These are phyloP conservation scores for Aspergillus affinis DNA, from an alignment of 495 filamentous ascomycete species.

Conservation along the genomic window DNA sequence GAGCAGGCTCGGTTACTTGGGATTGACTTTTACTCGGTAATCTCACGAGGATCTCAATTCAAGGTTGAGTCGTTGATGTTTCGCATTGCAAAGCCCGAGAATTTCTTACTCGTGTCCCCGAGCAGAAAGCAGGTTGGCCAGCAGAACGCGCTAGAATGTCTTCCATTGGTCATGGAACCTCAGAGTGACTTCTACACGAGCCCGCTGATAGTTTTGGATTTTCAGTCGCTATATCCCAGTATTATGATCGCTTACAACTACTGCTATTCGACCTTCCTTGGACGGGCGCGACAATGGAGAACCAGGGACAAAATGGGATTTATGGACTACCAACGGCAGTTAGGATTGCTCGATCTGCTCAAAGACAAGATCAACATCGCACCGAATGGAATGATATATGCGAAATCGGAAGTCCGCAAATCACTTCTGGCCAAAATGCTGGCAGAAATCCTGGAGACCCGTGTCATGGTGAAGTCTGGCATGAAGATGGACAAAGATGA, in stretches of 20 bases:
- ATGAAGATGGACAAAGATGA: constrained; percentile 96
- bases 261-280: constrained; percentile 96
- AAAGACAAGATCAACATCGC: constrained; percentile 89
- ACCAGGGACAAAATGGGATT: constrained; percentile 96
- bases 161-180: constrained; percentile 97
- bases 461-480: constrained; percentile 96
- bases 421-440: constrained; percentile 96
- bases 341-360: constrained; percentile 72
- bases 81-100: constrained; percentile 95
- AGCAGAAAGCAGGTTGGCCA: constrained; percentile 87
- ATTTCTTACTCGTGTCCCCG: constrained; percentile 86
- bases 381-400: constrained; percentile 96
- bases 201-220: constrained; percentile 88
- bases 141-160: constrained; percentile 93
- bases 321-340: constrained; percentile 72
- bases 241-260: constrained; percentile 99
- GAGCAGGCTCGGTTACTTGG: constrained; percentile 93
- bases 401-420: constrained; percentile 79
- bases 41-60: constrained; percentile 91
- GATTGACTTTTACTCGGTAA: constrained; percentile 94
- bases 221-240: constrained; percentile 94
- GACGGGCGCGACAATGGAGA: constrained; percentile 79
- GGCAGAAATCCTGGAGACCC: constrained; percentile 91
- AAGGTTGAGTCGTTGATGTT: constrained; percentile 99
- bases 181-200: constrained; percentile 92